Percentiles rank a stretch among this genome's conserved stretches.
These are phyloP conservation scores for Termitomyces sp. DNA, from an alignment of 768 basidiomycete species.

Conservation along the genomic window DNA sequence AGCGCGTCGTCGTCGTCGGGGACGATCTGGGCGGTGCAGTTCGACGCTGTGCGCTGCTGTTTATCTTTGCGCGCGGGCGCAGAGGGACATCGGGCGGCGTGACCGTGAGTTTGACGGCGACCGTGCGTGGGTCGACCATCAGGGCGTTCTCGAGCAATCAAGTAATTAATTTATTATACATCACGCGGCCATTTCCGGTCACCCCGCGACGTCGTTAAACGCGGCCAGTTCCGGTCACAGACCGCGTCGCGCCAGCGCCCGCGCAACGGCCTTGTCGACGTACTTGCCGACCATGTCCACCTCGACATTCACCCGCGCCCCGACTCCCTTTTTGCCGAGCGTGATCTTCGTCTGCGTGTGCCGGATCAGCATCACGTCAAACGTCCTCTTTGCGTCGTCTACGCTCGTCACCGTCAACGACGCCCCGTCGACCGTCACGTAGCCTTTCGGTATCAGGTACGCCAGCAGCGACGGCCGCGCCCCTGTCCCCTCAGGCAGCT, in stretches of 20 bases:
- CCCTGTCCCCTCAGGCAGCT: slow-evolving; percentile 55
- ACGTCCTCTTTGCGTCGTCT: slow-evolving; percentile 51
- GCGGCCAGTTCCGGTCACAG: slow-evolving; percentile 20
- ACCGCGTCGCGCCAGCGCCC: slow-evolving; percentile 32
- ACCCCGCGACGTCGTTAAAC: no score
- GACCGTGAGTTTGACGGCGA: no score
- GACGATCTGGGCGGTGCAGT: neutral
- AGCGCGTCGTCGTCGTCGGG: no score
- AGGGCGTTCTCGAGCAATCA: no score
- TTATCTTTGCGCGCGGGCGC: slow-evolving; percentile 59
- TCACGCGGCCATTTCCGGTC: slow-evolving; percentile 15
- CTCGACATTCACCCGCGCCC: slow-evolving; percentile 89
- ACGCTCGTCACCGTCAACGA: slow-evolving; percentile 89
- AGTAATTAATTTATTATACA: neutral
- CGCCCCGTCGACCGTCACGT: slow-evolving; percentile 89
- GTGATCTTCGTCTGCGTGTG: slow-evolving; percentile 91
- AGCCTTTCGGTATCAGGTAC: slow-evolving; percentile 92
- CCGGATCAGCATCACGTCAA: slow-evolving; percentile 92
- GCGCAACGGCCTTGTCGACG: slow-evolving; percentile 75
- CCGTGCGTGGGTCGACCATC: no score
- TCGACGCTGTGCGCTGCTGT: slow-evolving; percentile 34
- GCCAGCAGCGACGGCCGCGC: slow-evolving; percentile 63
- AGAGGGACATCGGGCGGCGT: slow-evolving; percentile 20
- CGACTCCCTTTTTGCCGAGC: slow-evolving; percentile 66
- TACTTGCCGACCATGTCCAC: slow-evolving; percentile 95